Evolutionary conservation across 2,329 filamentous ascomycete genomes (phyloP).

Genomic region (Fusarium chaquense): DNA sequence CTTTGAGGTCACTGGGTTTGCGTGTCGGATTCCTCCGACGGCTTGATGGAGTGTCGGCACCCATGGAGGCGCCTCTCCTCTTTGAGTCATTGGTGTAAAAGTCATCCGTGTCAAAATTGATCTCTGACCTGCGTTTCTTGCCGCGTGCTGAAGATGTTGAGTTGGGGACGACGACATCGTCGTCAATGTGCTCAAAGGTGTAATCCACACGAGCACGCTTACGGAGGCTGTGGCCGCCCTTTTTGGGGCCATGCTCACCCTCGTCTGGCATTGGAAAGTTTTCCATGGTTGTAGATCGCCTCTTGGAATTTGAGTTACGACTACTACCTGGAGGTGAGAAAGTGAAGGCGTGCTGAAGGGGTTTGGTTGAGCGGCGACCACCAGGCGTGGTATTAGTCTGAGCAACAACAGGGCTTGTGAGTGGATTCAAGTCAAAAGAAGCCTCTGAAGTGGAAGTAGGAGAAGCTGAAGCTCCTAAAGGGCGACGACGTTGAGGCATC

Average conservation of each 20-base stretch:
- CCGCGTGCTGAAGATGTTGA: slow-evolving; percentile 51
- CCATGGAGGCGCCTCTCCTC: slow-evolving; percentile 55
- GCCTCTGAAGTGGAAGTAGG: slow-evolving; percentile 51
- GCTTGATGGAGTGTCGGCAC: slow-evolving; percentile 52
- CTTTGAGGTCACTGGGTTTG: slow-evolving; percentile 53
- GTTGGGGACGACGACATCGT: slow-evolving; percentile 57
- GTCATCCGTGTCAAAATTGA: slow-evolving; percentile 53
- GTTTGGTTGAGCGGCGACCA: slow-evolving; percentile 52
- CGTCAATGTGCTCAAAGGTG: slow-evolving; percentile 65
- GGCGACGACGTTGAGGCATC: slow-evolving; percentile 51
- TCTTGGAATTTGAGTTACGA: slow-evolving; percentile 53
- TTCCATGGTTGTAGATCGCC: slow-evolving; percentile 60
- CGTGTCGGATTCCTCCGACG: slow-evolving; percentile 57
- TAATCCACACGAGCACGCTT: slow-evolving; percentile 70
- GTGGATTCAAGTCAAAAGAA: slow-evolving; percentile 49
- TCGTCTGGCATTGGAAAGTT: slow-evolving; percentile 56
- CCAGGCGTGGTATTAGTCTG: slow-evolving; percentile 51
- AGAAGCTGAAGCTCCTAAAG: slow-evolving; percentile 51
- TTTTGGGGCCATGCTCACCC: slow-evolving; percentile 63
- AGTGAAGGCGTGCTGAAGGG: slow-evolving; percentile 53
- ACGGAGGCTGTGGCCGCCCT: slow-evolving; percentile 70
- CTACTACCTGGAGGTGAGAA: slow-evolving; percentile 53
- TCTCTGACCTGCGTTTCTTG: slow-evolving; percentile 55
- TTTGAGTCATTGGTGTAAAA: slow-evolving; percentile 48
- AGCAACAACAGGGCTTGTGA: slow-evolving; percentile 51